Percentiles rank a stretch among this genome's conserved stretches.
These are phyloP conservation scores for Endocalyx cinctus DNA, from an alignment of 2,329 filamentous ascomycete species.

Conservation along the genomic window DNA sequence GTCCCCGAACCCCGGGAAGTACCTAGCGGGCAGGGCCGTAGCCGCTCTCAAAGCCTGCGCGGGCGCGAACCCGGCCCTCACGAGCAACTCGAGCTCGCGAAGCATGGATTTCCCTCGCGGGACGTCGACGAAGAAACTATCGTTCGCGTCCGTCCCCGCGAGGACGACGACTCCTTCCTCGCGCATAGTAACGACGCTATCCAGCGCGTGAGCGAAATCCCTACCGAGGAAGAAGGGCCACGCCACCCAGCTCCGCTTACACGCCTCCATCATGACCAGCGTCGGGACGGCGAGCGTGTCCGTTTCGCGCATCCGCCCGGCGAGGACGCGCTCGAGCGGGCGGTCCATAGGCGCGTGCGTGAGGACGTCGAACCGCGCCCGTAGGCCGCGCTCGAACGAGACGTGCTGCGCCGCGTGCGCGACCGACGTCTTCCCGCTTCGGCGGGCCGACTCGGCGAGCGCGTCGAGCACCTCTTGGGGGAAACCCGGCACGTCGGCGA, in stretches of 20 bases:
- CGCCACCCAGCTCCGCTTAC: constrained; percentile 15
- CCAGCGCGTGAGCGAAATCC: constrained; percentile 18
- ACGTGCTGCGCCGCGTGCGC: constrained; percentile 21
- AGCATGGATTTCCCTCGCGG: constrained; percentile 16
- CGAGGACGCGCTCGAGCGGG: constrained; percentile 15
- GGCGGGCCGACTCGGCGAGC: constrained; percentile 14
- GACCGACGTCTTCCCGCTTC: constrained; percentile 16
- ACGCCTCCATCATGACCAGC: constrained; percentile 18
- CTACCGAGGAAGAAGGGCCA: constrained; percentile 10
- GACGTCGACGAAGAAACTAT: constrained; percentile 9
- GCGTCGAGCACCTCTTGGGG: constrained; percentile 16
- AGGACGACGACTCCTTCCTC: constrained; percentile 25
- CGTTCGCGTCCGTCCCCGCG: constrained; percentile 23
- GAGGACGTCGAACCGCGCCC: constrained; percentile 23
- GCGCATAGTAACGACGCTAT: constrained; percentile 19
- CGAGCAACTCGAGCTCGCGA: constrained; percentile 22
- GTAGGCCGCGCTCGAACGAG: constrained; percentile 20
- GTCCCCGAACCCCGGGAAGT: constrained; percentile 18
- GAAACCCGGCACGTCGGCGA: constrained; percentile 18
- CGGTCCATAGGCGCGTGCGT: constrained; percentile 24
- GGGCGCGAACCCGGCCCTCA: constrained; percentile 18
- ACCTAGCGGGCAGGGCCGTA: constrained; percentile 15
- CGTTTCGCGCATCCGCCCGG: constrained; percentile 11
- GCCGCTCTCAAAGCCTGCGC: constrained; percentile 19
- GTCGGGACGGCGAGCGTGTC: constrained; percentile 23